These are phyloP conservation scores for Coemansia asiatica DNA, from an alignment of 192 early-diverging fungal genomes.

Conservation along the genomic window DNA sequence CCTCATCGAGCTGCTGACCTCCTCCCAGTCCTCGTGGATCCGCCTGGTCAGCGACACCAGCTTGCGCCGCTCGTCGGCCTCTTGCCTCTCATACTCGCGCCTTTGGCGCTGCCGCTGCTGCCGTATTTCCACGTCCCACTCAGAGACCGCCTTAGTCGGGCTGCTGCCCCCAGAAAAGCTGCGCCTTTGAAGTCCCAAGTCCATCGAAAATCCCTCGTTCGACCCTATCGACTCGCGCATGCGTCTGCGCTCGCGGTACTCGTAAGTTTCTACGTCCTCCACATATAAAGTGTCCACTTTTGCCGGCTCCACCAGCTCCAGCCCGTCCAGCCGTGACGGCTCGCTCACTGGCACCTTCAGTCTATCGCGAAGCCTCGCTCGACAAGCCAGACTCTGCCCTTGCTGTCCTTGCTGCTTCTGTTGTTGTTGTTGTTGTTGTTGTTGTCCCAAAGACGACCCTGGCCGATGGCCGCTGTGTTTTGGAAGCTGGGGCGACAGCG, in stretches of 20 bases:
- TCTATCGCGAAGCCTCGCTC: constrained; percentile 27
- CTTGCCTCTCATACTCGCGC: background rate
- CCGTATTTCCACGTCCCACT: background rate
- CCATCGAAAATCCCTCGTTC: constrained; percentile 21
- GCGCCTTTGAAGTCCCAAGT: constrained; percentile 14
- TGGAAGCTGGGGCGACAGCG: background rate
- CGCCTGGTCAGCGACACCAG: constrained; percentile 41
- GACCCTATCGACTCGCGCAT: constrained; percentile 35
- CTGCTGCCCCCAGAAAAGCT: background rate
- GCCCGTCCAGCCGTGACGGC: constrained; percentile 38
- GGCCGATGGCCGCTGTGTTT: background rate
- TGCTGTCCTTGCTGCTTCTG: background rate
- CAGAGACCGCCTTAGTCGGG: background rate
- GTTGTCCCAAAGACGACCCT: background rate
- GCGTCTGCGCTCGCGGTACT: constrained; percentile 37
- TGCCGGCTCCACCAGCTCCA: constrained; percentile 53
- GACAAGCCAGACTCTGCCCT: background rate
- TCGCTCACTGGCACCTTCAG: constrained; percentile 34
- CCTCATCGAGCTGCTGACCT: constrained; percentile 42
- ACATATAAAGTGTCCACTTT: constrained; percentile 39
- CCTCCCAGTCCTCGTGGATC: constrained; percentile 45
- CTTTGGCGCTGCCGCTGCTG: background rate
- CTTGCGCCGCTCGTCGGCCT: constrained; percentile 23
- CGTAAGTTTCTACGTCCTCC: constrained; percentile 38
- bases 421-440: background rate